Base-by-base conservation (phyloP, 2,329 filamentous ascomycete species). In the Epichloe brachyelytri region DNA sequence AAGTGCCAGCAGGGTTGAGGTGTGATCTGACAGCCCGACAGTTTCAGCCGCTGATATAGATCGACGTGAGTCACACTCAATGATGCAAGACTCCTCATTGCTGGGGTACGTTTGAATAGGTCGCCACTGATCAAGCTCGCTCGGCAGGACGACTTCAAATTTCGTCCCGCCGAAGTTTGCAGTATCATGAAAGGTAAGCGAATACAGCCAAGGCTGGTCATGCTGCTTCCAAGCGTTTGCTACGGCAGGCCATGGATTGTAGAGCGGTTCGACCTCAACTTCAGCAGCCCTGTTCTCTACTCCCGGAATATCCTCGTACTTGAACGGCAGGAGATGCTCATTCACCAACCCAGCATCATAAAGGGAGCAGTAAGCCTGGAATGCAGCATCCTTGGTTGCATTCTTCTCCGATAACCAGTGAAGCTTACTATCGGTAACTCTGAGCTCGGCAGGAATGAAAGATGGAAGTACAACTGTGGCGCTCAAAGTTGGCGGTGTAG, bases 301-400 rank as follows among this genome's bases (percentile, higher is more conserved):
- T 0, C 65, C 67, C 2, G 66, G 59, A 8, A 66, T 56, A n/a
- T 71, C 69, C 2, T 71, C 63, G 10, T 70, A 65, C 50, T 65
- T 66, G 14, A 75, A 68, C 8, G 91, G 91, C 40, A 95, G 71
- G 0, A 96, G 67, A 58, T 95, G 75, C 14, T 94, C 79, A 54
- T 87, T 89, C 1, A 97, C 66, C 5, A 96, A 70, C 0, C 85
- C 84, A 26, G 78, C 83, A 7, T 77, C 58, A 61, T 91, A 82
- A 0, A 97, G 71, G 5, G 72, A 73, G 20, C 78, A 67, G 60
- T 90, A 95, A 1, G 89, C 86, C 60, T 87, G 79, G 54, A 95
- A 93, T 0, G 88, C 85, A 1, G 85, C 88, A 64, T 96, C 91
- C 60, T 85, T 88, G 57, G 74, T 81, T 0, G 89, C 88, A 57